These are phyloP conservation scores for Geotrichum citri-aurantii DNA, from an alignment of 1,139 yeast genomes.

Conservation along the genomic window DNA sequence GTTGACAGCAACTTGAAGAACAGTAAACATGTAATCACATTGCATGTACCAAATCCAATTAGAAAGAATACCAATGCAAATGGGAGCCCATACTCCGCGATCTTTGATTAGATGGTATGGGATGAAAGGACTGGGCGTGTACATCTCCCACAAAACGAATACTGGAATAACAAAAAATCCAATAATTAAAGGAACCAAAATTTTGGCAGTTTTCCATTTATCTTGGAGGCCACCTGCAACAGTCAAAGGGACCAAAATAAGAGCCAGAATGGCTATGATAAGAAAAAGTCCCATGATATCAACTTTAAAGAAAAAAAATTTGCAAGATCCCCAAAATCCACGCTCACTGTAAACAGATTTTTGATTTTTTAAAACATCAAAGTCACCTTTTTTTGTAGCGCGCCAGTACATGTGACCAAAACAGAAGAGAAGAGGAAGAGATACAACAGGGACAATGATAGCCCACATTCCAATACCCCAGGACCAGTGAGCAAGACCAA, in stretches of 20 bases:
- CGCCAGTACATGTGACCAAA: slow-evolving; percentile 50
- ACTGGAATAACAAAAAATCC: slow-evolving; percentile 55
- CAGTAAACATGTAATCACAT: slow-evolving; percentile 60
- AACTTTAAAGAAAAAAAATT: slow-evolving; percentile 43
- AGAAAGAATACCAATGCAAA: slow-evolving; percentile 48
- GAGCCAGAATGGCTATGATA: slow-evolving; percentile 48
- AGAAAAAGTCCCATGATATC: slow-evolving; percentile 52
- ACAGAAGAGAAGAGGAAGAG: slow-evolving; percentile 53
- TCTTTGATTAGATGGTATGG: slow-evolving; percentile 55
- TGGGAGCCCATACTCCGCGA: slow-evolving; percentile 64
- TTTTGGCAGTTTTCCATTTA: slow-evolving; percentile 51
- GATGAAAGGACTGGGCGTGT: slow-evolving; percentile 51
- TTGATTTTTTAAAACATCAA: slow-evolving; percentile 35
- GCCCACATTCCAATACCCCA: slow-evolving; percentile 82
- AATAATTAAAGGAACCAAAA: slow-evolving; percentile 59
- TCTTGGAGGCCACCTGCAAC: slow-evolving; percentile 53
- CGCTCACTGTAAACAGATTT: slow-evolving; percentile 29
- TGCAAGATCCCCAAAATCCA: slow-evolving; percentile 30
- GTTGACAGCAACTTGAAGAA: slow-evolving; percentile 56
- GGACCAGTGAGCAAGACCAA: slow-evolving; percentile 47
- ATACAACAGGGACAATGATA: slow-evolving; percentile 59
- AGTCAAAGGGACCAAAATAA: slow-evolving; percentile 47
- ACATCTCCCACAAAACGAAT: slow-evolving; percentile 51
- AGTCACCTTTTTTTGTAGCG: slow-evolving; percentile 50
- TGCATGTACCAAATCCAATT: slow-evolving; percentile 64